Conservation (phyloP, 2,329 filamentous ascomycete genomes). For the Lachnellula suecica region DNA sequence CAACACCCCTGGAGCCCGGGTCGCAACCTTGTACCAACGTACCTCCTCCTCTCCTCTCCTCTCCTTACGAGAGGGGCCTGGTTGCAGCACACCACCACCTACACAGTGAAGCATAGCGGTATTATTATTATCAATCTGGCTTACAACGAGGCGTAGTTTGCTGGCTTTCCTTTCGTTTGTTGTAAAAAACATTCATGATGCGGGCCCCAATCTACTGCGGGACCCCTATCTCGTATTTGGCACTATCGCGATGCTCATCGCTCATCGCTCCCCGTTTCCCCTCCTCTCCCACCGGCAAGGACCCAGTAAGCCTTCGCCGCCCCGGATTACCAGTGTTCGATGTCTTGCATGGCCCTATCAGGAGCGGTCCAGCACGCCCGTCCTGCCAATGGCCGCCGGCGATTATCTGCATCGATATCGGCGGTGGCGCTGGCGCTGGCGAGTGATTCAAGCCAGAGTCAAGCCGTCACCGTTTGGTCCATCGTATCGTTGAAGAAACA, state of each 20-base stretch:
- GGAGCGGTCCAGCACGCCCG: too few species aligned
- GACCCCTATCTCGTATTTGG: not conserved
- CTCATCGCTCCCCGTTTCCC: too few species aligned
- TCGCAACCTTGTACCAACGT: constrained; percentile 17
- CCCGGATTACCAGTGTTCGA: not conserved
- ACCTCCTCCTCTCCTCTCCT: not conserved
- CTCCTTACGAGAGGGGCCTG: not conserved
- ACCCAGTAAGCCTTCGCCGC: not conserved
- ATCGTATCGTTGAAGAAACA: too few species aligned
- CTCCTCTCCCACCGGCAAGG: not conserved
- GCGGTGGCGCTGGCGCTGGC: too few species aligned
- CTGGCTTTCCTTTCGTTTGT: not conserved
- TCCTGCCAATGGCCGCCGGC: not conserved
- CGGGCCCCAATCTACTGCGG: too few species aligned
- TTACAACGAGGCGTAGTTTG: not conserved
- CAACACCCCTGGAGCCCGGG: constrained; percentile 2
- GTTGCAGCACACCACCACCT: not conserved
- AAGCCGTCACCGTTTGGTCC: too few species aligned
- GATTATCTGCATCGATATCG: not conserved
- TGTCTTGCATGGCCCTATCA: not conserved
- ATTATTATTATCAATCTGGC: not conserved
- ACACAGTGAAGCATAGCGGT: not conserved
- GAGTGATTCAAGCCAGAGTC: too few species aligned
- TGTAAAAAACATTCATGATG: too few species aligned
- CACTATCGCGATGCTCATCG: too few species aligned